Percentiles rank a stretch among this genome's conserved stretches.
phyloP scores from a whole-genome alignment of 2,329 filamentous ascomycete genomes.

The Cladosporium halotolerans region DNA sequence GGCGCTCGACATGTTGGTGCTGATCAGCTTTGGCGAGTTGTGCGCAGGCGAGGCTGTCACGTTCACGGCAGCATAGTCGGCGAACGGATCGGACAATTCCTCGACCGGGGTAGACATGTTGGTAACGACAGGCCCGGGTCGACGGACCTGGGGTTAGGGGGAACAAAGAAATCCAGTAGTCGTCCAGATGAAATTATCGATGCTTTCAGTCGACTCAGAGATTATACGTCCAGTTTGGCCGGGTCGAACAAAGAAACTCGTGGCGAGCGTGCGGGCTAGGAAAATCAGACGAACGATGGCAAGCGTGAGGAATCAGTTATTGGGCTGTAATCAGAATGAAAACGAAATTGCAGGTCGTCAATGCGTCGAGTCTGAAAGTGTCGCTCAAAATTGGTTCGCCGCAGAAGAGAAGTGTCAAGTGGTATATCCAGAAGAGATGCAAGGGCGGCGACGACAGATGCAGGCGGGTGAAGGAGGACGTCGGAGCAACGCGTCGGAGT shows the following conservation, averaged over 20 bases:
- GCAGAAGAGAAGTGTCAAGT: not conserved
- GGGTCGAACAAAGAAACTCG: constrained; percentile 2
- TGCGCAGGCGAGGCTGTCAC: constrained; percentile 12
- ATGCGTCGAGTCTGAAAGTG: not conserved
- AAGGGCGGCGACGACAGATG: not conserved
- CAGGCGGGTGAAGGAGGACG: not conserved
- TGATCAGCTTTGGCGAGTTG: constrained; percentile 1
- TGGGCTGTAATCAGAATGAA: too few species aligned
- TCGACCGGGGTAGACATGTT: constrained; percentile 20
- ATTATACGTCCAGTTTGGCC: not conserved
- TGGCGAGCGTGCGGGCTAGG: not conserved
- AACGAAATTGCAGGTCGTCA: not conserved
- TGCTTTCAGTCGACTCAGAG: not conserved
- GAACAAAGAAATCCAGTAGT: not conserved
- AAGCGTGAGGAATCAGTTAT: too few species aligned
- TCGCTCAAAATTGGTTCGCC: not conserved
- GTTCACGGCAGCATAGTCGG: constrained; percentile 10
- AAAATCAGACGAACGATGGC: too few species aligned
- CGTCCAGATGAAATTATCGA: not conserved
- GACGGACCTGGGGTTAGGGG: not conserved
- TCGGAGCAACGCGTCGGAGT: not conserved
- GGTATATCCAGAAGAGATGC: not conserved
- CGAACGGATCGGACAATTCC: constrained; percentile 19
- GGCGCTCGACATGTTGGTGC: constrained; percentile 13
- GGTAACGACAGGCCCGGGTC: not conserved